A percentile compares a stretch with the other conserved stretches of the same genome.
Conservation (phyloP, 106 monocot species). For the Dactylorhiza incarnata region DNA sequence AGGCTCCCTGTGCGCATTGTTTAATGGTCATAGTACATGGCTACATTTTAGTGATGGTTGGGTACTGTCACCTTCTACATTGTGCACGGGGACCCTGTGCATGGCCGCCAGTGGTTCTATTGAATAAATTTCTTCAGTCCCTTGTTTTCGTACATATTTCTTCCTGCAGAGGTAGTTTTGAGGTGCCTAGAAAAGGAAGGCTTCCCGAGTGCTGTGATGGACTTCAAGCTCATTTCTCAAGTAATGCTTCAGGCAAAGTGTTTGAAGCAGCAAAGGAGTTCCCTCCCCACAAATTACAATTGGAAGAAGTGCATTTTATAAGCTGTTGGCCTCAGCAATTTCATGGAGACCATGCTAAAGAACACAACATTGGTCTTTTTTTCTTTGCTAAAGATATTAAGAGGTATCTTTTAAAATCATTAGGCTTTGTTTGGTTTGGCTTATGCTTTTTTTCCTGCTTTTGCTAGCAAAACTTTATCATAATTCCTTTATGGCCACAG, state of each 20-base stretch:
- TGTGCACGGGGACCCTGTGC: too few species aligned
- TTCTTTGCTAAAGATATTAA: constrained; percentile 87
- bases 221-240: constrained; percentile 85
- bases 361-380: constrained; percentile 80
- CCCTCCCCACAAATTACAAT: constrained; percentile 43
- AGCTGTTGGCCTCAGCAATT: constrained; percentile 62
- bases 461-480: too few species aligned
- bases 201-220: constrained; percentile 43
- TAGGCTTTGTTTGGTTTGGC: neutral
- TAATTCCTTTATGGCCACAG: too few species aligned
- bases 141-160: neutral
- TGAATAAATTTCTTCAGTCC: neutral
- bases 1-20: too few species aligned
- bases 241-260: constrained; percentile 55
- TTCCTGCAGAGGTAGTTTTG: constrained; percentile 70
- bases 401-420: constrained; percentile 33
- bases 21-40: too few species aligned
- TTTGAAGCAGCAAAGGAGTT: constrained; percentile 47
- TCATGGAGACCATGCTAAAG: constrained; percentile 41
- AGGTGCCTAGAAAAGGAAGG: constrained; percentile 44
- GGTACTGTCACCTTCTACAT: too few species aligned
- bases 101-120: neutral
- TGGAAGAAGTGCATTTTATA: constrained; percentile 62
- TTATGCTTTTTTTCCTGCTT: neutral
- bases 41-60: too few species aligned